Conservation (phyloP, 2,329 filamentous ascomycete genomes). For the Parafenestella ontariensis region DNA sequence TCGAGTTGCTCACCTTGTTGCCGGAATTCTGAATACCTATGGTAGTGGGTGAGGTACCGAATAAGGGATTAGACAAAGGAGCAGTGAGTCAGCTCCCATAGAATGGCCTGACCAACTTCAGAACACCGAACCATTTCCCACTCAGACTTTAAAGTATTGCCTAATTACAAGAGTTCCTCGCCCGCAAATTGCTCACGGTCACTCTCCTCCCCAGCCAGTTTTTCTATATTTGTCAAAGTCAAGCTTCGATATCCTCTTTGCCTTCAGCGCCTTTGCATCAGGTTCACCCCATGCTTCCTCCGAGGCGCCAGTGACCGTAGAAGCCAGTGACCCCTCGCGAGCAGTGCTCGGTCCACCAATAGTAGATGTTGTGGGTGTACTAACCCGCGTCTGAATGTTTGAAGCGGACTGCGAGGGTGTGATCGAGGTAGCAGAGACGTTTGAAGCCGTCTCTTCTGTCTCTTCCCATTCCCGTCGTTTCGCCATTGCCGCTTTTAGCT, state of each 20-base stretch:
- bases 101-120: background rate
- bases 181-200: background rate
- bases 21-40: too few relatives aligned
- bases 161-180: background rate
- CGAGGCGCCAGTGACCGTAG: background rate
- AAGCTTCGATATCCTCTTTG: conserved; percentile 5
- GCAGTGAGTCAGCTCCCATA: background rate
- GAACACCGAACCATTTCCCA: background rate
- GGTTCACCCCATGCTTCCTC: background rate
- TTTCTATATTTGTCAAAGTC: conserved; percentile 16
- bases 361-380: background rate
- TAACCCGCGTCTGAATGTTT: background rate
- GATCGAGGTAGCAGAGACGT: background rate
- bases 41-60: too few relatives aligned
- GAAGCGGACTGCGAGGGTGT: conserved; percentile 14
- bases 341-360: background rate
- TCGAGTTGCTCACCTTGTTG: too few relatives aligned
- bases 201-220: conserved; percentile 16
- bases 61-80: background rate
- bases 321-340: background rate
- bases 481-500: conserved; percentile 15
- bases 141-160: background rate
- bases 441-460: conserved; percentile 6
- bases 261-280: background rate
- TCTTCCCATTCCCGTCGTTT: conserved; percentile 17